Evolutionary conservation across 2,329 filamentous ascomycete species (phyloP), one percentile per base, ranked within the genome.

Genomic region (Plenodomus lindquistii): DNA sequence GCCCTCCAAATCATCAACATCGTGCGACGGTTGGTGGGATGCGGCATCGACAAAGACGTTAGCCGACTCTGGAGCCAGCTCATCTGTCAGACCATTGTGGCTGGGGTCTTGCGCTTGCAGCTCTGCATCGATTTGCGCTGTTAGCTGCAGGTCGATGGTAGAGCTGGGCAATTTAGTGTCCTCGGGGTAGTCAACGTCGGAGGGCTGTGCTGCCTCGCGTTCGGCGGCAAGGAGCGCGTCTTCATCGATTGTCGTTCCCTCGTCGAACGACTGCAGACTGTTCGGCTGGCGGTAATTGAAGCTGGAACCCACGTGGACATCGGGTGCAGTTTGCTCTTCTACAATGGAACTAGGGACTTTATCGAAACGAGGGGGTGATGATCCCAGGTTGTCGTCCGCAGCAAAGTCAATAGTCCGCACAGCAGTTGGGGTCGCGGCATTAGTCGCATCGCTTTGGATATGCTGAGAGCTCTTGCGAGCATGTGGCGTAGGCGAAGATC

Each of bases 401-500:
- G 41, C 40, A 13, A 60, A 36, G 10, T 55, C 58, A 4, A 65
- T 51, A 8, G 52, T 60, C 7, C 65, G 63, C 15, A 63, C 51
- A 40, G 63, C 59, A 19, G 59, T 66, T 8, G 68, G 69, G 2
- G 67, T 70, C 11, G 55, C 54, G 7, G 67, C 37, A 31, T 50
- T 60, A 3, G 57, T 64, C n/a, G 58, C 55, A n/a, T 68, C 66
- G 18, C 59, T 62, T 9, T 58, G 46, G 16, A 65, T 52, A 6
- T 65, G 56, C 18, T 60, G 62, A 20, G 47, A 65, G 16, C 55
- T 63, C 35, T 53, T 59, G 15, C 70, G 64, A 42, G 61, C 54
- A 31, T 66, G 62, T 17, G 70, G 70, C 9, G 70, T 73, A 19
- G 70, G 70, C 2, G 70, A 73, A 8, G 68, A 73, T 19, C 66